Conservation (phyloP, 1,284 basidiomycete genomes). For the Entoloma clypeatum region DNA sequence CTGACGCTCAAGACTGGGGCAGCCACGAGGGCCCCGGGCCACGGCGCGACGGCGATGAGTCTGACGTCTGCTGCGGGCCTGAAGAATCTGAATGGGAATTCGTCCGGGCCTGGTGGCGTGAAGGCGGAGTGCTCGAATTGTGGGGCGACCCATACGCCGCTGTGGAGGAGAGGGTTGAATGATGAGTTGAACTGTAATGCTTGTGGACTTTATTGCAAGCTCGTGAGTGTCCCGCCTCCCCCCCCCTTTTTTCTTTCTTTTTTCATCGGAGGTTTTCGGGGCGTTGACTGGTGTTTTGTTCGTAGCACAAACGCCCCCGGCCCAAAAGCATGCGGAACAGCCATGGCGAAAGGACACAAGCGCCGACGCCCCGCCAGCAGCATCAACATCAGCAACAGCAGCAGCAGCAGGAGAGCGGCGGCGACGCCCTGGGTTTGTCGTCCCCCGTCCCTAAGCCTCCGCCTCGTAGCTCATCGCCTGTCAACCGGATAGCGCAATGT, state of each 20-base stretch:
- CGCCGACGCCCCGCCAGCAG: slow-evolving; percentile 55
- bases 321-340: slow-evolving; percentile 79
- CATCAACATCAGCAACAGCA: too few species aligned
- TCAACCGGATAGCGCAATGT: slow-evolving; percentile 58
- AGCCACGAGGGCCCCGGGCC: slow-evolving; percentile 47
- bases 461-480: slow-evolving; percentile 20
- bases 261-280: slow-evolving; percentile 10
- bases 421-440: slow-evolving; percentile 50
- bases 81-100: slow-evolving; percentile 21
- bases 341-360: slow-evolving; percentile 65
- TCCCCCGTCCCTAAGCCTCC: slow-evolving; percentile 21
- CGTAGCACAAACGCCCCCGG: slow-evolving; percentile 74
- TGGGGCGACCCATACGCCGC: slow-evolving; percentile 77
- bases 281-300: slow-evolving; percentile 10
- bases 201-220: slow-evolving; percentile 75
- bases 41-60: slow-evolving; percentile 58
- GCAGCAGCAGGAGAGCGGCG: slow-evolving; percentile 51
- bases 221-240: slow-evolving; percentile 43
- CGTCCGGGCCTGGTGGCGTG: slow-evolving; percentile 63
- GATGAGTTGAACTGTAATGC: slow-evolving; percentile 84
- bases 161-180: slow-evolving; percentile 78
- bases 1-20: slow-evolving; percentile 51
- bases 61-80: slow-evolving; percentile 37
- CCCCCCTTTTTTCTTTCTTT: slow-evolving; percentile 23
- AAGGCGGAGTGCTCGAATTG: slow-evolving; percentile 83